Percentiles rank a stretch among this genome's conserved stretches.
Evolutionary conservation across 148 eudicot species (phyloP).

Genomic region (Nyssa sinensis): DNA sequence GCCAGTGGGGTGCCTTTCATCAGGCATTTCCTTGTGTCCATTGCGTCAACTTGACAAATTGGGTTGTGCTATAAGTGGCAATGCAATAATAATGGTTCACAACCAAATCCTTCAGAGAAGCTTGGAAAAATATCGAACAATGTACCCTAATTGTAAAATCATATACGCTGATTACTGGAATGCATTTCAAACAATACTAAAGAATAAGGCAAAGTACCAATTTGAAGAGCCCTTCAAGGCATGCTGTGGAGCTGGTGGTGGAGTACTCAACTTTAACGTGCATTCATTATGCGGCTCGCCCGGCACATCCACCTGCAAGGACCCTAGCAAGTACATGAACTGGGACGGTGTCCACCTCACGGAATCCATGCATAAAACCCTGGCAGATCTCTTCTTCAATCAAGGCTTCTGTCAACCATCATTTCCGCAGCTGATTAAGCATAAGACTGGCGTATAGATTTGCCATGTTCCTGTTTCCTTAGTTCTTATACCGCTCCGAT

Average conservation of each 20-base stretch:
- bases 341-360: constrained; percentile 38
- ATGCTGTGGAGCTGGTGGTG: constrained; percentile 21
- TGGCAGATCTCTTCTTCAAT: constrained; percentile 28
- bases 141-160: not conserved
- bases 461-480: not conserved
- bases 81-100: constrained; percentile 21
- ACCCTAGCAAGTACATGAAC: constrained; percentile 22
- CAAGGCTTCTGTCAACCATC: constrained; percentile 32
- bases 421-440: constrained; percentile 22
- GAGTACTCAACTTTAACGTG: constrained; percentile 15
- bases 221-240: constrained; percentile 21
- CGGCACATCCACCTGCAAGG: constrained; percentile 19
- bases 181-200: not conserved
- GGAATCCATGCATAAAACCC: constrained; percentile 24
- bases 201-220: not conserved
- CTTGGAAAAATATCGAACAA: not conserved
- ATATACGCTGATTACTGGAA: not conserved
- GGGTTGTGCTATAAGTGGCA: constrained; percentile 21
- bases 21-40: constrained; percentile 13
- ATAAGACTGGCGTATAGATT: not conserved
- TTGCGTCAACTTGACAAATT: not conserved
- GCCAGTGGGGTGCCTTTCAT: constrained; percentile 36
- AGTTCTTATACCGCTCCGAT: constrained; percentile 6
- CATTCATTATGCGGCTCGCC: constrained; percentile 20
- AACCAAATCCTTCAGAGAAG: constrained; percentile 28